Base-by-base conservation (phyloP, 148 eudicot species). In the Heliosperma pusillum region DNA sequence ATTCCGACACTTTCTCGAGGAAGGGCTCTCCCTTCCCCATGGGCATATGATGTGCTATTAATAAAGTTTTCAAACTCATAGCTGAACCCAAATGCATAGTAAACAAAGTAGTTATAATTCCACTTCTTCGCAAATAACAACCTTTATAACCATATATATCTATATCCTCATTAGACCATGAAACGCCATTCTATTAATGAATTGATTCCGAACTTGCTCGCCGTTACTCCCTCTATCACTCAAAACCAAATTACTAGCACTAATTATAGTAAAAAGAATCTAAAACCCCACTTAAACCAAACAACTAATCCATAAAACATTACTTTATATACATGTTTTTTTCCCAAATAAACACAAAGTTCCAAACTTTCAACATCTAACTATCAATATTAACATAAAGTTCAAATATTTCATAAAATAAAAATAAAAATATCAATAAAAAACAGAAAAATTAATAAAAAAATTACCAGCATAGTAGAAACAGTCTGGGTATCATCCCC, bases 401-500 rank as follows among this genome's bases (percentile, higher is more conserved):
- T 36, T 36, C 42, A 36, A 36, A 36, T 36, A 8, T 7, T 36
- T 22, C 30, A 21, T 40, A n/a, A n/a, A n/a, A n/a, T n/a, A n/a
- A n/a, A n/a, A n/a, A n/a, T 2, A 62, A 62, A 42, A 22, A 12
- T 20, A n/a, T n/a, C 57, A 63, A 57, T 13, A 27, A 13, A 71
- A n/a, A 60, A 21, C 26, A 12, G n/a, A 0, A 13, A 26, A 25
- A 24, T 36, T 36, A 36, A 27, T 13, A 62, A 7, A 78, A 66
- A 71, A 19, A 0, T 69, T 82, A 91, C 97, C 90, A 86, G 29
- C 63, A 91, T 57, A 9, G 80, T 75, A 0, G 91, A 73, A 59
- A 80, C 90, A 0, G 81, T 79, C 16, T 89, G 85, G 11, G 71
- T 82, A 16, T 75, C 75, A 58, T 88, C 93, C 10, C 95, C 97